These are phyloP conservation scores for Trebouxia sp. DNA, from an alignment of 139 green algal species.

Conservation along the genomic window DNA sequence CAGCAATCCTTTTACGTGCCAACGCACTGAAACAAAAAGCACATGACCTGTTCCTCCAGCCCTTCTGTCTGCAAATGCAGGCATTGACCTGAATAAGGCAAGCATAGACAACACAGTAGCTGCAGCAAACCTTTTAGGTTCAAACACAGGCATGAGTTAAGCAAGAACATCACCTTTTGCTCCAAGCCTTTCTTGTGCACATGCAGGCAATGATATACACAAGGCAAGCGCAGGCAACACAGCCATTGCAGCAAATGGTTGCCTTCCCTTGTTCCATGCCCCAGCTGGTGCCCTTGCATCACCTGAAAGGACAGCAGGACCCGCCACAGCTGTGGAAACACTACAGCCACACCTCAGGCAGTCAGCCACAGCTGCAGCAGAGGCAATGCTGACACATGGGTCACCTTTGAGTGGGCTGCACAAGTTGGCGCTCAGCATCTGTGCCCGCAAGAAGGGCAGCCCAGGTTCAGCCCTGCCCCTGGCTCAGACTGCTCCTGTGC, in stretches of 20 bases:
- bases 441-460: constrained; percentile 13
- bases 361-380: constrained; percentile 10
- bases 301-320: neutral
- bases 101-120: neutral
- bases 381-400: neutral
- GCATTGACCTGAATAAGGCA: neutral
- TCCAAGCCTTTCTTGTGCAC: neutral
- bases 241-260: too few relatives aligned
- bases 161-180: too few relatives aligned
- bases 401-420: constrained; percentile 5
- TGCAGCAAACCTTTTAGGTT: too few relatives aligned
- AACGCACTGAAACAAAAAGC: too few relatives aligned
- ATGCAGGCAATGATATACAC: neutral
- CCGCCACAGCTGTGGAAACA: neutral
- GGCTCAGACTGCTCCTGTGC: neutral
- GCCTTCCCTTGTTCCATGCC: neutral
- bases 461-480: neutral
- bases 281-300: neutral
- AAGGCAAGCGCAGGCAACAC: neutral
- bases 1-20: too few relatives aligned
- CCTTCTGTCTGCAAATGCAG: neutral
- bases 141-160: too few relatives aligned
- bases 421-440: constrained; percentile 17
- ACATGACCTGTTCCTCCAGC: too few relatives aligned
- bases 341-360: neutral